These are phyloP conservation scores for Agrocybe praecox DNA, from an alignment of 768 basidiomycete species.

Conservation along the genomic window DNA sequence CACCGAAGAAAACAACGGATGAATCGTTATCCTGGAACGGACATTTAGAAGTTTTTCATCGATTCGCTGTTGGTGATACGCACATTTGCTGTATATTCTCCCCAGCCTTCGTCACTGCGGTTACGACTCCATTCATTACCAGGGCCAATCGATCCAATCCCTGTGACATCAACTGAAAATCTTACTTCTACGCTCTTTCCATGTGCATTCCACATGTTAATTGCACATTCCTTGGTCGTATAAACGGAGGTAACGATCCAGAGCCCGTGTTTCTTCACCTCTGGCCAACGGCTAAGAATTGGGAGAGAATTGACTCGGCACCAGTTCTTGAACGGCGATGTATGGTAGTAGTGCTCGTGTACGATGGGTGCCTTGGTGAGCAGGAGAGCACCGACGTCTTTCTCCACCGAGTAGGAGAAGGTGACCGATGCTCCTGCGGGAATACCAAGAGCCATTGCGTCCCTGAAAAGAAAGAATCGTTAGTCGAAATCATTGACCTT, in stretches of 20 bases:
- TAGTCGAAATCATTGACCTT: neutral
- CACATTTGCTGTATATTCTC: slow-evolving; percentile 18
- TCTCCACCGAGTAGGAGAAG: slow-evolving; percentile 18
- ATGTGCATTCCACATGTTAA: slow-evolving; percentile 19
- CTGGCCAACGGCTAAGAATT: slow-evolving; percentile 15
- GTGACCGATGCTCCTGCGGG: slow-evolving; percentile 17
- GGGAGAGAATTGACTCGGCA: slow-evolving; percentile 16
- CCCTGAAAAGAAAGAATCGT: neutral
- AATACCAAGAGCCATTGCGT: slow-evolving; percentile 8
- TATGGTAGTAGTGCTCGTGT: slow-evolving; percentile 21
- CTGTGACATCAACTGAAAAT: slow-evolving; percentile 12
- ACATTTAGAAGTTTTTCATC: too few species aligned
- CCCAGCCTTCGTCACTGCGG: slow-evolving; percentile 23
- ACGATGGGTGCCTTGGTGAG: slow-evolving; percentile 21
- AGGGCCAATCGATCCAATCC: slow-evolving; percentile 10
- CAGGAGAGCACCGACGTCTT: slow-evolving; percentile 19
- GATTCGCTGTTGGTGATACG: neutral
- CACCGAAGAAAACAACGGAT: slow-evolving; percentile 11
- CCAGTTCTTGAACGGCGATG: slow-evolving; percentile 23
- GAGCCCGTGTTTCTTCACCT: slow-evolving; percentile 18
- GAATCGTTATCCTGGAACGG: slow-evolving; percentile 1
- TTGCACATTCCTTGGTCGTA: slow-evolving; percentile 17
- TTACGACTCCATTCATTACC: slow-evolving; percentile 18
- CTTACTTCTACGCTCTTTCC: slow-evolving; percentile 15
- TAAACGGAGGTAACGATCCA: slow-evolving; percentile 25